Conservation (phyloP, 306 rosid genomes). For the Luffa aegyptiaca region DNA sequence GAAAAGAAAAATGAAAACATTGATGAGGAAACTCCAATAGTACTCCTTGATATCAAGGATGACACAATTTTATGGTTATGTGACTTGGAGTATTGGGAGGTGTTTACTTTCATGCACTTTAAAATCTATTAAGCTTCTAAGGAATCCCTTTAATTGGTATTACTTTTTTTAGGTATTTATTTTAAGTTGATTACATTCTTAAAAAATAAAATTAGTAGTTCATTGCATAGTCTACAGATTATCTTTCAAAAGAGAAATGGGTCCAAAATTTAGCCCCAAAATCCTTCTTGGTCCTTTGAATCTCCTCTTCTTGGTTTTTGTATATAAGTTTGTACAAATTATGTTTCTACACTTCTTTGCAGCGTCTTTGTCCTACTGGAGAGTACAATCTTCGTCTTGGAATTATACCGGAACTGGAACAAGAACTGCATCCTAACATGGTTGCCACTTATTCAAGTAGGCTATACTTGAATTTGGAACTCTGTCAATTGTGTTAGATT, state of each 20-base stretch:
- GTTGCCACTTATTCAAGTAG: constrained; percentile 96
- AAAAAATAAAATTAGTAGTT: too few species aligned
- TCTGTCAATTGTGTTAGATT: constrained; percentile 12
- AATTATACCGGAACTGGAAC: constrained; percentile 58
- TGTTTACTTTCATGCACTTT: neutral
- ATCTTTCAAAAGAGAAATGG: too few species aligned
- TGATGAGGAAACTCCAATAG: neutral
- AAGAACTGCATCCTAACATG: constrained; percentile 54
- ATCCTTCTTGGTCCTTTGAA: neutral
- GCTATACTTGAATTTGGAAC: constrained; percentile 29
- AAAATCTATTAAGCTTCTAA: neutral
- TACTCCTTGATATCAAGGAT: too few species aligned
- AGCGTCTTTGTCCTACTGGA: constrained; percentile 97
- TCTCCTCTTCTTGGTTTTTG: neutral
- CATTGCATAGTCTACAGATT: too few species aligned
- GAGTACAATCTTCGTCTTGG: constrained; percentile 94
- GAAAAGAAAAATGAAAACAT: neutral
- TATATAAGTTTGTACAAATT: neutral
- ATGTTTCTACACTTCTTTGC: constrained; percentile 5
- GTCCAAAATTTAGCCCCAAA: constrained; percentile 14
- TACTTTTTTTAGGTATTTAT: neutral
- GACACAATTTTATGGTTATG: too few species aligned
- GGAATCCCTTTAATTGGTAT: neutral
- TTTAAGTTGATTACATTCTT: neutral
- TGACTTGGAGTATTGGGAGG: too few species aligned